Percentiles rank a stretch among this genome's conserved stretches.
These are phyloP conservation scores for Candida mesenterica DNA, from an alignment of 1,139 yeast species.

Conservation along the genomic window DNA sequence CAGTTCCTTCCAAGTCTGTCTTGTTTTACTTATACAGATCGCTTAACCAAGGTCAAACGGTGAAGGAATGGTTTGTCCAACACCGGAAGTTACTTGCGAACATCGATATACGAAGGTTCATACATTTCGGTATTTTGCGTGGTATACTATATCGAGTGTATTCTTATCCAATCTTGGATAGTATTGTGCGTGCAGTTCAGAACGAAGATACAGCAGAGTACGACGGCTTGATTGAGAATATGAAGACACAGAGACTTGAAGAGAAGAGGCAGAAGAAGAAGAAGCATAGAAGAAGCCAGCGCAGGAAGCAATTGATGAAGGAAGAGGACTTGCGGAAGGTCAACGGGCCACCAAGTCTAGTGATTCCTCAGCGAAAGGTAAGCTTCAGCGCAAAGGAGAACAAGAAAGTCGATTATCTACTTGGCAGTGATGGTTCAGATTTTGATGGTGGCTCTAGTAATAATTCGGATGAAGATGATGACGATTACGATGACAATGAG, in stretches of 20 bases:
- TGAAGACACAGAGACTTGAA: constrained; percentile 11
- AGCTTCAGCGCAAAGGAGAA: constrained; percentile 1
- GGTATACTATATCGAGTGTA: constrained; percentile 81
- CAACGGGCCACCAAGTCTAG: neutral
- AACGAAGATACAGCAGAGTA: constrained; percentile 28
- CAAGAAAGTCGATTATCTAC: constrained; percentile 4
- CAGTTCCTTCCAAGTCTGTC: constrained; percentile 60
- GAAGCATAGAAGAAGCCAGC: neutral
- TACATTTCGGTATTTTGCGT: constrained; percentile 81
- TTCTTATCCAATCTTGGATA: constrained; percentile 63
- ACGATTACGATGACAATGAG: constrained; percentile 1
- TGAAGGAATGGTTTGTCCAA: constrained; percentile 76
- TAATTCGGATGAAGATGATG: neutral
- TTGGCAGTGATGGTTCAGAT: constrained; percentile 9
- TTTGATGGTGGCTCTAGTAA: constrained; percentile 2
- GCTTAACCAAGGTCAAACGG: constrained; percentile 72
- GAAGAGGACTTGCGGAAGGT: neutral
- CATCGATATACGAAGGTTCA: constrained; percentile 79
- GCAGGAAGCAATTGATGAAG: neutral
- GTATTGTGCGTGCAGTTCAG: constrained; percentile 36
- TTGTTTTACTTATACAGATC: constrained; percentile 77
- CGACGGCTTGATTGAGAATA: constrained; percentile 27
- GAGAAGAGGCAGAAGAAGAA: constrained; percentile 2
- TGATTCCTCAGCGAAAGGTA: neutral
- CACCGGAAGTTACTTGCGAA: constrained; percentile 57